Percentiles rank a stretch among this genome's conserved stretches.
Evolutionary conservation across 2,329 filamentous ascomycete species (phyloP).

Genomic region (Beauveria bassiana): DNA sequence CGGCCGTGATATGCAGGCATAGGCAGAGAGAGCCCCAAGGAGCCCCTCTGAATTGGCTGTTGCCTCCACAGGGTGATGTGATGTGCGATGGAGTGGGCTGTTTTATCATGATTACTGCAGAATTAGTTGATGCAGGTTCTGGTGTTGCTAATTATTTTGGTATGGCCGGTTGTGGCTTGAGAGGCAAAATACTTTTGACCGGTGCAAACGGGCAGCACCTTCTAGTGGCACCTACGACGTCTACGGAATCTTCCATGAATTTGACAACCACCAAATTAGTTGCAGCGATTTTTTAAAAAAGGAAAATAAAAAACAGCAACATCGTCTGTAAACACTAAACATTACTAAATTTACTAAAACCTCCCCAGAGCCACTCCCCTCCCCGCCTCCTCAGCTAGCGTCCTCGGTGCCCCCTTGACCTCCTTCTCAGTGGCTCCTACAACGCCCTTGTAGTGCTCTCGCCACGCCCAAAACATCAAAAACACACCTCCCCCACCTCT

Average conservation of each 20-base stretch:
- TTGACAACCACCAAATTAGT: neutral
- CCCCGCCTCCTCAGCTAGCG: neutral
- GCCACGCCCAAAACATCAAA: slow-evolving; percentile 5
- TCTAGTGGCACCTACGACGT: neutral
- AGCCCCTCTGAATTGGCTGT: neutral
- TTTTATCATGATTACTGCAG: neutral
- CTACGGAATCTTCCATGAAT: neutral
- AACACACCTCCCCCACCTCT: slow-evolving; percentile 6
- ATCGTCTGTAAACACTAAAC: no score
- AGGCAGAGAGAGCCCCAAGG: neutral
- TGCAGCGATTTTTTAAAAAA: no score
- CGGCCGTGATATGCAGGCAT: neutral
- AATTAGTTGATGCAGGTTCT: no score
- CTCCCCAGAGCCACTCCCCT: neutral
- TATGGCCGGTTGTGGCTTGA: no score
- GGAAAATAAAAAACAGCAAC: neutral
- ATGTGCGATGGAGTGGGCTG: neutral
- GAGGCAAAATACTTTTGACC: no score
- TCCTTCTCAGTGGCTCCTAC: neutral
- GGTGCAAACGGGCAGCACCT: no score
- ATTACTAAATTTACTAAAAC: neutral
- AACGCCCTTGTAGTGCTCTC: neutral
- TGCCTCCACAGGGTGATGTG: neutral
- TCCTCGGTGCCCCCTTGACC: neutral
- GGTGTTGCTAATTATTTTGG: no score